Percentiles rank a stretch among this genome's conserved stretches.
These are phyloP conservation scores for Mycena galopus DNA, from an alignment of 768 basidiomycete genomes.

Conservation along the genomic window DNA sequence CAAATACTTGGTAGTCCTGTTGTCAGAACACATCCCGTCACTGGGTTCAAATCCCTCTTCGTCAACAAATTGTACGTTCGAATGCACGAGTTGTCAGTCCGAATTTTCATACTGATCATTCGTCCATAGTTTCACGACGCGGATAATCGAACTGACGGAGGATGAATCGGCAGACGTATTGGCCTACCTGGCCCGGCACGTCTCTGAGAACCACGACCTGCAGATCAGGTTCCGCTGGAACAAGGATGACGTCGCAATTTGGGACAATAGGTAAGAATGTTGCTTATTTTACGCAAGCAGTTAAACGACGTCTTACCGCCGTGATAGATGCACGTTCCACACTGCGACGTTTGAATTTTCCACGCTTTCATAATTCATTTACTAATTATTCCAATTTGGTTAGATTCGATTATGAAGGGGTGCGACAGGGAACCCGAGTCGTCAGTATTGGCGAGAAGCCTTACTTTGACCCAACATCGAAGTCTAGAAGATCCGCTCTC, in stretches of 20 bases:
- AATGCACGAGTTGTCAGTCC: background rate
- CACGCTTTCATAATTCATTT: background rate
- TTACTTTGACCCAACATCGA: constrained; percentile 58
- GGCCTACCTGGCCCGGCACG: constrained; percentile 60
- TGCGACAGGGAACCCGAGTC: constrained; percentile 63
- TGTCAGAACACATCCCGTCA: constrained; percentile 71
- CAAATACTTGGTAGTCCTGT: constrained; percentile 51
- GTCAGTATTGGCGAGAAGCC: constrained; percentile 68
- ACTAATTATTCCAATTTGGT: constrained; percentile 50
- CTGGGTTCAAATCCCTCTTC: constrained; percentile 69
- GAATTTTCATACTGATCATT: background rate
- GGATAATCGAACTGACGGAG: constrained; percentile 64
- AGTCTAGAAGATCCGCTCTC: constrained; percentile 48
- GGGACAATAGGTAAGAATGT: constrained; percentile 66
- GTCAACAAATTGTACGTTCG: constrained; percentile 57
- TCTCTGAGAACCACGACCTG: constrained; percentile 71
- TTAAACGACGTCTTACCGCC: background rate
- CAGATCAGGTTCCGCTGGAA: constrained; percentile 67
- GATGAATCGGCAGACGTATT: constrained; percentile 68
- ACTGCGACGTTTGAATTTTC: constrained; percentile 53
- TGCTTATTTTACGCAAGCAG: background rate
- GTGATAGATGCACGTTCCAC: constrained; percentile 54
- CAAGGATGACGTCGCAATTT: constrained; percentile 67
- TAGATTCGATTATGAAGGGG: constrained; percentile 51
- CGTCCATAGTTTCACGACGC: constrained; percentile 64